Base-by-base conservation (phyloP, 176 grass and related monocot species). In the Ensete ventricosum region DNA sequence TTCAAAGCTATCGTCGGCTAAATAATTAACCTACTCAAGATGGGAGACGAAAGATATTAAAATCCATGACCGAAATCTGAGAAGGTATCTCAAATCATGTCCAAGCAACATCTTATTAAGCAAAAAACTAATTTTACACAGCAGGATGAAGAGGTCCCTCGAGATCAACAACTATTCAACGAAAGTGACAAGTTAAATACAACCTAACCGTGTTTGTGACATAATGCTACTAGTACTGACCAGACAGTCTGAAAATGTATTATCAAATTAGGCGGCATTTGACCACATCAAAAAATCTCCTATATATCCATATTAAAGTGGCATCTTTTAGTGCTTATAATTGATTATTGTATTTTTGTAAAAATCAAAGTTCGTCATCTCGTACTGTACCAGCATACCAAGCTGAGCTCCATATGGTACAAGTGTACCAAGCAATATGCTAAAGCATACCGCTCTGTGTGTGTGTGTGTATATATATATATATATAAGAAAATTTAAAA, bases 1-100 rank as follows among this genome's bases (percentile, higher is more conserved):
- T 89, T 98, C 90, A 71, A 91, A 53, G 73, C 86, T 98, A 19
- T 89, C 82, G 79, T 94, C 95, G 76, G 86, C 80, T 78, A 89
- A 85, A 85, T 93, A 98, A 79, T 98, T 98, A 67, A 93, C 86
- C 94, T 98, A 76, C 66, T 59, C 68, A 76, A 84, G 55, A 80
- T 11, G 60, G 69, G 8, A 64, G 52, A 54, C 25, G 16, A 71
- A 81, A 69, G 65, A 65, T 74, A 9, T 50, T 50, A 52, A 50
- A 50, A 17, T 55, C 54, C 59, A 64, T 16, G 50, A 53, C 19
- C 12, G 49, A 50, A 23, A 11, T 25, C 43, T 16, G 7, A n/a
- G 14, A 59, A 2, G 24, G 49, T 53, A 52, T 72, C 9, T 16
- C 26, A 27, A 29, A 55, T 53, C 22, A 26, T 11, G 29, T 25